Evolutionary conservation across 345 rosid species (phyloP).

Genomic region (Acer negundo): DNA sequence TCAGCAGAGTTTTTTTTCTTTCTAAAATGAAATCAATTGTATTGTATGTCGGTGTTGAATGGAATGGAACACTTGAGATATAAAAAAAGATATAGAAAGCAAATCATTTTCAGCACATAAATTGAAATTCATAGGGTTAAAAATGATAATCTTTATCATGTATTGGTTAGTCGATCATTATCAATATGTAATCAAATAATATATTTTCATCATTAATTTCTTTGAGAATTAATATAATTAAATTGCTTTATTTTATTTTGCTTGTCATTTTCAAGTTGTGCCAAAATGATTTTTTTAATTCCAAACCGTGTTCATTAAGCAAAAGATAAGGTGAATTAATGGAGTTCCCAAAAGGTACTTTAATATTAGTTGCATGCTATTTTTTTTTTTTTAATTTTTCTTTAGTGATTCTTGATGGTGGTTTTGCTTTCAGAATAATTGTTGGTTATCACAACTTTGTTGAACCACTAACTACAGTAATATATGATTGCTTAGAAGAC

Average conservation of each 20-base stretch:
- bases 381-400: neutral
- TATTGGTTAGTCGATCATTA: constrained; percentile 12
- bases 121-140: neutral
- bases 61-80: neutral
- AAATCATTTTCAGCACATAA: constrained; percentile 2
- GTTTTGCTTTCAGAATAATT: neutral
- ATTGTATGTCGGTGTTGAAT: neutral
- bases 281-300: neutral
- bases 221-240: neutral
- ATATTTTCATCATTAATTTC: constrained; percentile 14
- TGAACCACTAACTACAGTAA: constrained; percentile 8
- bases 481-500: constrained; percentile 1
- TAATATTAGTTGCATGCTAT: constrained; percentile 7
- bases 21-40: neutral
- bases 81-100: neutral
- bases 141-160: neutral
- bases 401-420: constrained; percentile 20
- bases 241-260: neutral
- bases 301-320: constrained; percentile 19
- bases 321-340: constrained; percentile 18
- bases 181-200: neutral
- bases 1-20: neutral
- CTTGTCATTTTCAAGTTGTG: constrained; percentile 23
- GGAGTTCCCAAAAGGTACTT: constrained; percentile 3
- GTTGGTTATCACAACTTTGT: constrained; percentile 3